Conservation (phyloP, 805 yeast genomes). For the Wickerhamomyces canadensis region DNA sequence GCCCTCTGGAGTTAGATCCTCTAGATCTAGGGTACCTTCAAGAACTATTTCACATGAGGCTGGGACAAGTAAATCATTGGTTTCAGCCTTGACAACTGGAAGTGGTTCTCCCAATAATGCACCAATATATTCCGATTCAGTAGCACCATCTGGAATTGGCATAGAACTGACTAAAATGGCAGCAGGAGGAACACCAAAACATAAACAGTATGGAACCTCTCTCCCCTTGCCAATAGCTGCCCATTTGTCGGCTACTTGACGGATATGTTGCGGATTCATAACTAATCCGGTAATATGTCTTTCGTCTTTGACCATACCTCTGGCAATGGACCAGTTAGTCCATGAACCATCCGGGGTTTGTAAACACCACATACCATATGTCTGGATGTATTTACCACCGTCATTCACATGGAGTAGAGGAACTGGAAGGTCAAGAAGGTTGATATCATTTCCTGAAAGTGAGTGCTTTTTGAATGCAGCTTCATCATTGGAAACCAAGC, state of each 20-base stretch:
- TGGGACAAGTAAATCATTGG: constrained; percentile 23
- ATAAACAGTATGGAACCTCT: constrained; percentile 20
- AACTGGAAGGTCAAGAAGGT: constrained; percentile 17
- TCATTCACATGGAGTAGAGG: constrained; percentile 22
- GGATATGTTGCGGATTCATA: constrained; percentile 24
- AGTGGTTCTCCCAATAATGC: constrained; percentile 24
- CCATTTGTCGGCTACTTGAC: constrained; percentile 18
- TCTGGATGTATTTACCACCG: constrained; percentile 25
- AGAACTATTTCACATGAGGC: constrained; percentile 23
- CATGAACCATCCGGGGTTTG: constrained; percentile 25
- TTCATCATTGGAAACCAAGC: neutral
- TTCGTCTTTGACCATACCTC: constrained; percentile 23
- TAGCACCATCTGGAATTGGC: constrained; percentile 12
- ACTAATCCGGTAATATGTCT: constrained; percentile 24
- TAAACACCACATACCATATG: constrained; percentile 24
- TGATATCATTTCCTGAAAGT: constrained; percentile 17
- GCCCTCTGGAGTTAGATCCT: constrained; percentile 19
- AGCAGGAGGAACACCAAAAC: constrained; percentile 28
- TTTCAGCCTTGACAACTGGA: constrained; percentile 21
- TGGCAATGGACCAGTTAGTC: constrained; percentile 28
- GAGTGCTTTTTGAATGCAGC: constrained; percentile 21
- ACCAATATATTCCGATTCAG: constrained; percentile 23
- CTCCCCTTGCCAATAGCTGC: constrained; percentile 11
- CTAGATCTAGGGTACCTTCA: constrained; percentile 21
- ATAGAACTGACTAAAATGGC: constrained; percentile 18